Evolutionary conservation across 345 rosid species (phyloP).

Genomic region (Dipteronia sinensis): DNA sequence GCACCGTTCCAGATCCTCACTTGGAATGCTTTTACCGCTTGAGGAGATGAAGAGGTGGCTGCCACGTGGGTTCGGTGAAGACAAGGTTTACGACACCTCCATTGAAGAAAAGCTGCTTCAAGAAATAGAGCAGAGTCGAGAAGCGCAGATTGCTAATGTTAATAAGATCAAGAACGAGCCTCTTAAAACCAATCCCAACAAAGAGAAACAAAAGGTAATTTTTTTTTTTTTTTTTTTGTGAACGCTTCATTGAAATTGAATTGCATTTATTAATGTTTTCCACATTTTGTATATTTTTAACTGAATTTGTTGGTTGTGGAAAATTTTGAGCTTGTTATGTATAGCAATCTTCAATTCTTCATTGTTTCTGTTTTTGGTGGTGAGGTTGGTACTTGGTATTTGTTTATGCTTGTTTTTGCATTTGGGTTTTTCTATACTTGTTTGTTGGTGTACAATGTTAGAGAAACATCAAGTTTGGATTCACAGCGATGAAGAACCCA

Average conservation of each 20-base stretch:
- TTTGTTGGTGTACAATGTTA: too few species aligned
- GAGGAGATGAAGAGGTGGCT: constrained; percentile 71
- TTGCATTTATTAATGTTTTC: background rate
- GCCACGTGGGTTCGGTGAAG: constrained; percentile 82
- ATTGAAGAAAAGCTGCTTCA: constrained; percentile 79
- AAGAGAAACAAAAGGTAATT: constrained; percentile 24
- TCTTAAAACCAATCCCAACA: constrained; percentile 32
- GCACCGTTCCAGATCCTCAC: too few species aligned
- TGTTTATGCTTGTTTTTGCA: too few species aligned
- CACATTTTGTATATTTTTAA: background rate
- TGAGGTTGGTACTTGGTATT: background rate
- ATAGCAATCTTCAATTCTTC: too few species aligned
- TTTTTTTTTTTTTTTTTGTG: too few species aligned
- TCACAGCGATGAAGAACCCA: background rate
- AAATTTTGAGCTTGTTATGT: background rate
- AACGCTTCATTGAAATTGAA: background rate
- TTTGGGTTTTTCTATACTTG: too few species aligned
- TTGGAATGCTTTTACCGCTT: constrained; percentile 39
- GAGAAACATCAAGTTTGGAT: too few species aligned
- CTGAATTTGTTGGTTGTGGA: background rate
- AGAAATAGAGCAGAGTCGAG: constrained; percentile 67
- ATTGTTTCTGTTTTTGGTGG: background rate
- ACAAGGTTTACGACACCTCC: constrained; percentile 67
- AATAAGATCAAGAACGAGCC: constrained; percentile 62
- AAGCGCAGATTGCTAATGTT: constrained; percentile 69